Conservation (phyloP, 2,329 filamentous ascomycete species). For the Paramyrothecium sp. region DNA sequence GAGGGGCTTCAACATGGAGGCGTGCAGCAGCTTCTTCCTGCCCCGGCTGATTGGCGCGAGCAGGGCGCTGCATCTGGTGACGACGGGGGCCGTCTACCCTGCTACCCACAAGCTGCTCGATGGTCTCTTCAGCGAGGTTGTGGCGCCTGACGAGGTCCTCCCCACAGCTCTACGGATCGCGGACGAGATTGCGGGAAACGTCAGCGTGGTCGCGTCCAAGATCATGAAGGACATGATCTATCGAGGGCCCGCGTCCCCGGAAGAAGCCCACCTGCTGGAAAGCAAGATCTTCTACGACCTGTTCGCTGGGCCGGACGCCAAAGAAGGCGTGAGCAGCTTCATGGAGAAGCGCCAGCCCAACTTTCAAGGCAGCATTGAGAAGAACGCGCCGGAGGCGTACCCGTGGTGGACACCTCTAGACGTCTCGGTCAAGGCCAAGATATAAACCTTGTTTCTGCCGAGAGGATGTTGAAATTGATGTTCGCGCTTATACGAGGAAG, state of each 20-base stretch:
- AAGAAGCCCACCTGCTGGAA: slow-evolving; percentile 71
- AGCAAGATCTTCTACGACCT: slow-evolving; percentile 61
- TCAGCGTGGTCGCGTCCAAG: slow-evolving; percentile 60
- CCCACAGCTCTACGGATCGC: slow-evolving; percentile 65
- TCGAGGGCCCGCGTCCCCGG: slow-evolving; percentile 54
- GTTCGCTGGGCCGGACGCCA: slow-evolving; percentile 57
- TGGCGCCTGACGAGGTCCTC: slow-evolving; percentile 60
- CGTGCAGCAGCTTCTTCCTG: slow-evolving; percentile 69
- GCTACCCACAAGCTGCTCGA: slow-evolving; percentile 49
- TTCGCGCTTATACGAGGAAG: no score
- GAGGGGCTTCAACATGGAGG: slow-evolving; percentile 71
- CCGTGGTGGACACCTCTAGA: slow-evolving; percentile 65
- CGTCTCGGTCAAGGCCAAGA: slow-evolving; percentile 23
- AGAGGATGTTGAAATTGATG: not conserved
- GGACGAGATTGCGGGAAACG: slow-evolving; percentile 64
- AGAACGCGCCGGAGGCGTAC: slow-evolving; percentile 57
- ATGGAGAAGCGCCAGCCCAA: slow-evolving; percentile 64
- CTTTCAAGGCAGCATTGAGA: slow-evolving; percentile 60
- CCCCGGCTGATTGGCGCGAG: slow-evolving; percentile 66
- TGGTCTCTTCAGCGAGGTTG: slow-evolving; percentile 65
- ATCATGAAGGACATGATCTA: slow-evolving; percentile 74
- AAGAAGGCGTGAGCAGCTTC: slow-evolving; percentile 68
- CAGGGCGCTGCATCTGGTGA: slow-evolving; percentile 63
- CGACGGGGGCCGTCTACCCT: slow-evolving; percentile 63
- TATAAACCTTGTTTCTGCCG: slow-evolving; percentile 9